Evolutionary conservation across 192 early-diverging fungal species (phyloP).

Genomic region (Thamnidium elegans): DNA sequence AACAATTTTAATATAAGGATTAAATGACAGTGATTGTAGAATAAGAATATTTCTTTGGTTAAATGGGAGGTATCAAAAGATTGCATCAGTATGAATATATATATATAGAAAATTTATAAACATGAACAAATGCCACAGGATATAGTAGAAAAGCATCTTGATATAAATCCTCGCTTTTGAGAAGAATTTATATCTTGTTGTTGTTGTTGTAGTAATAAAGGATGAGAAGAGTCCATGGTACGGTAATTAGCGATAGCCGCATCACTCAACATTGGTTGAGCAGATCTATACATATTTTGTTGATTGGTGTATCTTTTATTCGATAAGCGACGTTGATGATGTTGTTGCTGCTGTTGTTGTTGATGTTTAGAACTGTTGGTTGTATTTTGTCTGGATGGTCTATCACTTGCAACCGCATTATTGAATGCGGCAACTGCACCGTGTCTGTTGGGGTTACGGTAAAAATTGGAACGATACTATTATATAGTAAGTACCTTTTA

Average conservation of each 20-base stretch:
- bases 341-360: neutral
- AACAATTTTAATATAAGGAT: neutral
- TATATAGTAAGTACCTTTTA: neutral
- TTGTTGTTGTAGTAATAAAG: slow-evolving; percentile 9
- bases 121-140: slow-evolving; percentile 17
- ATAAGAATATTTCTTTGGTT: neutral
- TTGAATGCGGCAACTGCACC: slow-evolving; percentile 10
- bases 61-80: slow-evolving; percentile 2
- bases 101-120: neutral
- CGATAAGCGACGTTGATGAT: neutral
- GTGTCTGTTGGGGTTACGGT: slow-evolving; percentile 5
- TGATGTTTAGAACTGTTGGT: neutral
- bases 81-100: slow-evolving; percentile 11
- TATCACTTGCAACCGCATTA: slow-evolving; percentile 11
- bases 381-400: slow-evolving; percentile 5
- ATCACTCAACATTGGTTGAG: slow-evolving; percentile 12
- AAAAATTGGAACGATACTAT: slow-evolving; percentile 10
- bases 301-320: slow-evolving; percentile 2
- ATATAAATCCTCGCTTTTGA: slow-evolving; percentile 11
- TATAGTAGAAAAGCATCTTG: slow-evolving; percentile 1
- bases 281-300: slow-evolving; percentile 11
- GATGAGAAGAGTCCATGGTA: slow-evolving; percentile 15
- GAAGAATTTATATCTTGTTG: slow-evolving; percentile 3
- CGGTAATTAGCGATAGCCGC: slow-evolving; percentile 9
- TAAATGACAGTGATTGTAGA: neutral